Conservation (phyloP, 2,329 filamentous ascomycete species). For the Hymenoscyphus fructigenus region DNA sequence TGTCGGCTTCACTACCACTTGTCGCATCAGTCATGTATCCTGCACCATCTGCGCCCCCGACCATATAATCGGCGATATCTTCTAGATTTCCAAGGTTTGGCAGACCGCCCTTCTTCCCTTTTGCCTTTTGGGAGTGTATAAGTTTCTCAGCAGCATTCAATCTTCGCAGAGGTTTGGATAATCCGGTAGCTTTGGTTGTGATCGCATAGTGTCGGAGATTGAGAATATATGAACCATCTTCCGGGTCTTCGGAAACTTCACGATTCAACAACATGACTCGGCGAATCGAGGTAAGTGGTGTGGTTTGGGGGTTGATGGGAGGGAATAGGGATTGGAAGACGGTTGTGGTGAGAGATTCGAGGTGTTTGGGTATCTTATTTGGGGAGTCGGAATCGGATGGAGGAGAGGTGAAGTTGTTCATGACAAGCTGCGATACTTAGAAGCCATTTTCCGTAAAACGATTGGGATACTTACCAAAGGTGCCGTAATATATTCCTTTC, state of each 20-base stretch:
- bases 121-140: constrained; percentile 49
- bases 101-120: constrained; percentile 66
- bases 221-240: constrained; percentile 72
- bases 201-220: constrained; percentile 95
- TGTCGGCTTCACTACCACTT: constrained; percentile 89
- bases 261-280: constrained; percentile 89
- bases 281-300: constrained; percentile 87
- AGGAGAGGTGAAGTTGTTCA: constrained; percentile 91
- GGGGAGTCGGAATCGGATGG: constrained; percentile 53
- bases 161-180: constrained; percentile 80
- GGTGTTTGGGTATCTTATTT: constrained; percentile 82
- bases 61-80: constrained; percentile 92
- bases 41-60: constrained; percentile 72
- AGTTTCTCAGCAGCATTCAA: constrained; percentile 85
- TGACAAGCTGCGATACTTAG: constrained; percentile 66
- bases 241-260: constrained; percentile 53
- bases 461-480: constrained; percentile 62
- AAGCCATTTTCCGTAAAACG: constrained; percentile 16
- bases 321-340: constrained; percentile 97
- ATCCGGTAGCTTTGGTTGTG: constrained; percentile 79
- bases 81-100: constrained; percentile 89
- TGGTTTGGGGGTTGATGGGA: constrained; percentile 88
- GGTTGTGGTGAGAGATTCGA: constrained; percentile 88
- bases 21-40: constrained; percentile 85
- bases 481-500: constrained; percentile 81